Conservation (phyloP, 2,329 filamentous ascomycete genomes). For the Proliferodiscus dingleyae region DNA sequence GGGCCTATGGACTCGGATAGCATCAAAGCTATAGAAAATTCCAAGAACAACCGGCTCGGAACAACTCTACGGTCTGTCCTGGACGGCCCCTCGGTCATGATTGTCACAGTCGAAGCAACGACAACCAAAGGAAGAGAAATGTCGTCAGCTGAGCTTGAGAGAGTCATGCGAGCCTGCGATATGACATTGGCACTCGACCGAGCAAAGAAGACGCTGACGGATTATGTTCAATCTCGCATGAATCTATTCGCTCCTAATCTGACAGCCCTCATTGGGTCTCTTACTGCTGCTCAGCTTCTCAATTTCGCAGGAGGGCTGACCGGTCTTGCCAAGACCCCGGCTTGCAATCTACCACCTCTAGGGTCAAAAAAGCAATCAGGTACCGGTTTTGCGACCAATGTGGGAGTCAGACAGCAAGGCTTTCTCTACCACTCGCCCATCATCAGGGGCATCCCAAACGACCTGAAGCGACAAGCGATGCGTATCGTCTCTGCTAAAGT, state of each 20-base stretch:
- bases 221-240: constrained; percentile 97
- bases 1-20: constrained; percentile 76
- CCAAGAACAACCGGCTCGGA: constrained; percentile 72
- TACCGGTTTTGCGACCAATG: constrained; percentile 84
- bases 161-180: constrained; percentile 73
- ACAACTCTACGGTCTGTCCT: constrained; percentile 73
- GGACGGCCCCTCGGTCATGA: constrained; percentile 88
- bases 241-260: constrained; percentile 92
- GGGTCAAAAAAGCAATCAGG: constrained; percentile 81
- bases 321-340: constrained; percentile 83
- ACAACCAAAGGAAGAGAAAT: constrained; percentile 80
- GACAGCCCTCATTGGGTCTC: constrained; percentile 81
- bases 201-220: constrained; percentile 80
- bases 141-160: constrained; percentile 66
- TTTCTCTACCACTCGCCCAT: constrained; percentile 91
- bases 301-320: constrained; percentile 88
- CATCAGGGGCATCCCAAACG: constrained; percentile 76
- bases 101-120: constrained; percentile 90
- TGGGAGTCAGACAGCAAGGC: constrained; percentile 84
- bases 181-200: constrained; percentile 84
- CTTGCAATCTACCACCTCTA: constrained; percentile 87
- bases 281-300: constrained; percentile 93
- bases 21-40: constrained; percentile 74
- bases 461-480: constrained; percentile 90
- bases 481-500: constrained; percentile 92